Base-by-base conservation (phyloP, 148 eudicot genomes). In the Rhododendron mucronatum region DNA sequence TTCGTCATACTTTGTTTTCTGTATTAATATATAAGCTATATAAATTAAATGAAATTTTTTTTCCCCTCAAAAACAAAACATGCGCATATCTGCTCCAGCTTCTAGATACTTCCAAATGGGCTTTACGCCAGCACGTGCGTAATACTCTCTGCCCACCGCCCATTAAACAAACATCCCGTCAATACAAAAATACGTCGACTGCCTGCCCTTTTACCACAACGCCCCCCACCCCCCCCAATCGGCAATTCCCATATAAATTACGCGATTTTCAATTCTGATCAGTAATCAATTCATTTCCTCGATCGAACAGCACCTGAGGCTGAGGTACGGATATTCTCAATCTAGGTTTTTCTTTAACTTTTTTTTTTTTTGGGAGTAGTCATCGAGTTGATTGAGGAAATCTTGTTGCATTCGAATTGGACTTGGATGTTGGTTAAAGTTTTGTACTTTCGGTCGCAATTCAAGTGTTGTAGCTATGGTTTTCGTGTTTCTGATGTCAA, bases 101-200 rank as follows among this genome's bases (percentile, higher is more conserved):
- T 55, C 83, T 35, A 67, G 83, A 81, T 30, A 18, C 9, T 53
- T 81, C 67, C 67, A 20, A 51, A 7, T 53, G n/a, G 28, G 67
- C 7, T 6, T 80, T 63, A 18, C 77, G 87, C 33, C 33, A 85
- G 87, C 84, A 48, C 48, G 9, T 67, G 15, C 65, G 83, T 80
- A 37, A 44, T 3, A 1, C 20, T 23, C 44, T 41, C 45, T 41
- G 37, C 33, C 50, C 69, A 51, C 78, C 30, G 10, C 50, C 84
- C 35, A 14, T 23, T 6, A 0, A 26, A 26, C 13, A 12, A 18
- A 63, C 69, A 11, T 69, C 18, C 3, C 74, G 33, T 21, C 8
- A 69, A 67, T 1, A 3, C 83, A 81, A 86, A 67, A 67, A 48
- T 69, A 51, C 84, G 81, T 30, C 30, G 30, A 30, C 87, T 73